phyloP scores from a whole-genome alignment of 2,329 filamentous ascomycete genomes.

The Dactylonectria macrodidyma region DNA sequence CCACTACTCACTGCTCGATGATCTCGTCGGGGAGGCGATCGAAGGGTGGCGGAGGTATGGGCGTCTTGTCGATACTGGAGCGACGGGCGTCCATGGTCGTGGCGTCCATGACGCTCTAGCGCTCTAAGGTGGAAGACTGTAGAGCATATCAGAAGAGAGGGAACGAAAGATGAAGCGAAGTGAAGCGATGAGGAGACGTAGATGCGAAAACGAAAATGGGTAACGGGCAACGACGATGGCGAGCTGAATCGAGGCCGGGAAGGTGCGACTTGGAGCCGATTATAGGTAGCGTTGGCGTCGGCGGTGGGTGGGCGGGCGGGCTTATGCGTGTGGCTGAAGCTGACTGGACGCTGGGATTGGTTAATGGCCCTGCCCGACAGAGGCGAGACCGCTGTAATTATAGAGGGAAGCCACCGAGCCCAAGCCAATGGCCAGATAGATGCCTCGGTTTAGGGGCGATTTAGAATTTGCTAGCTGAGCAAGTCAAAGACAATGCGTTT shows the following conservation, averaged over 20 bases:
- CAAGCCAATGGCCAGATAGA: not conserved
- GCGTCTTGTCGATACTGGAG: conserved; percentile 54
- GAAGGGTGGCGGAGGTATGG: conserved; percentile 59
- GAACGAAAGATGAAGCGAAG: conserved; percentile 2
- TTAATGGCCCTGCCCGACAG: not conserved
- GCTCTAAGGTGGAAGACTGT: conserved; percentile 39
- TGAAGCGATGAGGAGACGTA: not conserved
- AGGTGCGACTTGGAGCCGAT: not conserved
- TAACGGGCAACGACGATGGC: not conserved
- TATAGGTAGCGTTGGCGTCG: not conserved
- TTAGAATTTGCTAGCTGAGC: not conserved
- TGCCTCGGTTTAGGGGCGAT: not conserved
- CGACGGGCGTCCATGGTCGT: conserved; percentile 48
- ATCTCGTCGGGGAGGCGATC: conserved; percentile 77
- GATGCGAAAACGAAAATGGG: conserved; percentile 1
- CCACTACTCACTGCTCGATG: conserved; percentile 73
- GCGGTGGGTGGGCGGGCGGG: conserved; percentile 16
- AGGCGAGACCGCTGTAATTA: not conserved
- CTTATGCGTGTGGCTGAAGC: conserved; percentile 31
- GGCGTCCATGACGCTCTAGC: conserved; percentile 52
- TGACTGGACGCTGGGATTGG: conserved; percentile 18
- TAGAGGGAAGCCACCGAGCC: not conserved
- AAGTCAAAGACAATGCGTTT: conserved; percentile 3
- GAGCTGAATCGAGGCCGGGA: not conserved
- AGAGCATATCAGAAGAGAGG: conserved; percentile 43